phyloP scores from a whole-genome alignment of 805 yeast genomes.

The Ogataea naganishii region DNA sequence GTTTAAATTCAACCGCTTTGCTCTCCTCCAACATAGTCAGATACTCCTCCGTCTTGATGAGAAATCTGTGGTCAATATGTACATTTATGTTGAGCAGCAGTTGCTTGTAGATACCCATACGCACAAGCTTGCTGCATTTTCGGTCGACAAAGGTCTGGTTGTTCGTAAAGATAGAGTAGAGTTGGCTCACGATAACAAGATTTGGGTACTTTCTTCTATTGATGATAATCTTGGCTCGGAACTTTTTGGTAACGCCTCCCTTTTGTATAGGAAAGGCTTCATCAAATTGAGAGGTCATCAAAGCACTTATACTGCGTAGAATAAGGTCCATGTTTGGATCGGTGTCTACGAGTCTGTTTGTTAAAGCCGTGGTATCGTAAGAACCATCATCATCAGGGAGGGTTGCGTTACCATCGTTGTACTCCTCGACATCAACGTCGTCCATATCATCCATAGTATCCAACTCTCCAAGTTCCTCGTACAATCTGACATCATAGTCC shows the following conservation, averaged over 20 bases:
- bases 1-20: conserved; percentile 10
- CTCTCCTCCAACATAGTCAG: conserved; percentile 6
- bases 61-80: conserved; percentile 32
- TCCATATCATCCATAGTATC: conserved; percentile 4
- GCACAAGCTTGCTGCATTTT: conserved; percentile 27
- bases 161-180: conserved; percentile 37
- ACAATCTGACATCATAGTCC: conserved; percentile 11
- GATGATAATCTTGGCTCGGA: conserved; percentile 10
- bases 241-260: conserved; percentile 13
- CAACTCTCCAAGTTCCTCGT: conserved; percentile 7
- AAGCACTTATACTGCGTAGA: conserved; percentile 13
- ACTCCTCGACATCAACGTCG: conserved; percentile 8
- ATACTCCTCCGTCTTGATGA: conserved; percentile 19
- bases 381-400: conserved; percentile 2
- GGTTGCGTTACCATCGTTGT: conserved; percentile 3
- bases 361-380: conserved; percentile 1
- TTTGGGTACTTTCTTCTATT: conserved; percentile 24
- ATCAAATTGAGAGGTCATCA: conserved; percentile 13
- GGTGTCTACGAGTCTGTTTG: no score
- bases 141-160: conserved; percentile 45
- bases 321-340: no score
- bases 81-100: conserved; percentile 28
- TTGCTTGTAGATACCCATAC: conserved; percentile 28
- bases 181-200: conserved; percentile 34
- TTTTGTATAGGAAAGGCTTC: conserved; percentile 10